These are phyloP conservation scores for barley (Hordeum vulgare) DNA, from an alignment of 176 grass and related monocot species.

Conservation along the genomic window MorexV3_pseudomolecules_assembly NC_058524.1:175296864-175297363, in stretches of 20 bases:
- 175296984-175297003: background rate
- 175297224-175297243: background rate
- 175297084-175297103: background rate
- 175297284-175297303: background rate
- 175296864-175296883: too few species aligned
- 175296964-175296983: too few species aligned
- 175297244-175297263: background rate
- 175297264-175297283: background rate
- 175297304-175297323: background rate
- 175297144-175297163: background rate
- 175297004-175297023: background rate
- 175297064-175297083: background rate
- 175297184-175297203: too few species aligned
- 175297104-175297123: background rate
- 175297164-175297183: too few species aligned
- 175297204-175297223: background rate
- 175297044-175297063: background rate
- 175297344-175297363: background rate
- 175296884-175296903: too few species aligned
- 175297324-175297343: background rate
- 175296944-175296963: too few species aligned
- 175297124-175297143: background rate
- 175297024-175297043: background rate
- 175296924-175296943: too few species aligned
- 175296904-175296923: too few species aligned